Percentiles rank a stretch among this genome's conserved stretches.
These are phyloP conservation scores for Acephala macrosclerotiorum DNA, from an alignment of 2,329 filamentous ascomycete genomes.

Conservation along the genomic window DNA sequence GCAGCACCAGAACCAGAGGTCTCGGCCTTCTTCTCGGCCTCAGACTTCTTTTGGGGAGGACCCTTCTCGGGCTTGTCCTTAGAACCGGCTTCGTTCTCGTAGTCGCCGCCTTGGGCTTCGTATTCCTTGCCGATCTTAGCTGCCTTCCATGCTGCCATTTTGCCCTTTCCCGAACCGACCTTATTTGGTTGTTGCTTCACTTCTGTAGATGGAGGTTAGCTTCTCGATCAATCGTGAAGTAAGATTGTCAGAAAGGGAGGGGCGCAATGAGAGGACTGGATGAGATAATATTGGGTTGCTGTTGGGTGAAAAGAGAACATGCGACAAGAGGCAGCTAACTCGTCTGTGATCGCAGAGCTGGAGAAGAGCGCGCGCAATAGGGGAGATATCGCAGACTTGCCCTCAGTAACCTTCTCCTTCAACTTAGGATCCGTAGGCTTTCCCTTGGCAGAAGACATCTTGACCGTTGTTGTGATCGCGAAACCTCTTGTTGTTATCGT, in stretches of 20 bases:
- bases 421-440: conserved; percentile 54
- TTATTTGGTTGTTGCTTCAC: conserved; percentile 54
- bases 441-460: conserved; percentile 49
- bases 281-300: too few species aligned
- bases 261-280: too few species aligned
- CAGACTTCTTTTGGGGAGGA: conserved; percentile 46
- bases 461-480: not conserved
- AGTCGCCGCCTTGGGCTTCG: conserved; percentile 48
- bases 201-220: conserved; percentile 37
- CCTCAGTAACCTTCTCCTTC: conserved; percentile 52
- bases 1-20: not conserved
- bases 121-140: conserved; percentile 52
- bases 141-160: conserved; percentile 56
- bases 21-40: conserved; percentile 26
- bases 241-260: too few species aligned
- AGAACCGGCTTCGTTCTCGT: conserved; percentile 50
- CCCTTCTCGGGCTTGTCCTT: conserved; percentile 54
- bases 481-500: not conserved
- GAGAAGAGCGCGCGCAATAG: not conserved
- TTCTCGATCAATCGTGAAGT: too few species aligned
- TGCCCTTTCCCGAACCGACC: conserved; percentile 53
- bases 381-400: conserved; percentile 28
- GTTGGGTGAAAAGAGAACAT: too few species aligned
- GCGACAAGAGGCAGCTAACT: too few species aligned
- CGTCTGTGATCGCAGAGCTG: not conserved